Percentiles rank a stretch among this genome's conserved stretches.
Evolutionary conservation across 1,284 basidiomycete species (phyloP).

Genomic region (Papiliotrema fonsecae): DNA sequence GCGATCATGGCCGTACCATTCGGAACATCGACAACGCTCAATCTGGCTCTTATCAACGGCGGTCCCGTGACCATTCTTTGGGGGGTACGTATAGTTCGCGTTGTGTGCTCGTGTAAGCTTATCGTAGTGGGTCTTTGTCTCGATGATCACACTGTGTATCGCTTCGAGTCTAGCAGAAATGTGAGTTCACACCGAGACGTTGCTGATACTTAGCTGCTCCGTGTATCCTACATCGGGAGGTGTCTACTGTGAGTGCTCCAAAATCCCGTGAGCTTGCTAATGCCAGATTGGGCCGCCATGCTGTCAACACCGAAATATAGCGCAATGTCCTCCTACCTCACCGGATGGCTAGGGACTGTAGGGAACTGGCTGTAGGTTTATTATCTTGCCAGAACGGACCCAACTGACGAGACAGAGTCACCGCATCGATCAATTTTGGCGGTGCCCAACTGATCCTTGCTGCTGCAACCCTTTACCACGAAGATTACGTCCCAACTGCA

Average conservation of each 20-base stretch:
- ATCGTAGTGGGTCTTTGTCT: conserved; percentile 49
- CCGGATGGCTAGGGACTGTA: conserved; percentile 51
- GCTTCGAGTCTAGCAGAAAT: conserved; percentile 51
- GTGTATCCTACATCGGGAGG: conserved; percentile 51
- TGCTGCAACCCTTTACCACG: conserved; percentile 48
- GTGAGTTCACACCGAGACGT: conserved; percentile 12
- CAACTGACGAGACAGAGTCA: conserved; percentile 33
- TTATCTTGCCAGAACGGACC: neutral
- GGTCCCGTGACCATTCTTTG: conserved; percentile 48
- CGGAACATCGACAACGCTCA: conserved; percentile 47
- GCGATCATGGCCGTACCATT: conserved; percentile 51
- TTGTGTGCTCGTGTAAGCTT: neutral
- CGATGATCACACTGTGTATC: conserved; percentile 49
- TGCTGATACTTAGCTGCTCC: conserved; percentile 35
- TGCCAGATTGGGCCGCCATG: conserved; percentile 48
- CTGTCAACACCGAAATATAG: conserved; percentile 49
- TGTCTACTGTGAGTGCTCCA: conserved; percentile 43
- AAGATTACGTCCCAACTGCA: conserved; percentile 45
- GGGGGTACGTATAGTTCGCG: conserved; percentile 28
- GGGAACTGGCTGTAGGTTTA: conserved; percentile 50
- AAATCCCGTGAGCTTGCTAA: conserved; percentile 3
- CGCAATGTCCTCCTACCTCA: conserved; percentile 48
- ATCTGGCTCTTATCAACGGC: conserved; percentile 50
- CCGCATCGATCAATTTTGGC: conserved; percentile 52
- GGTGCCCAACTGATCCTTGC: conserved; percentile 51